Conservation (phyloP, 1,284 basidiomycete species). For the Baeospora myosura region DNA sequence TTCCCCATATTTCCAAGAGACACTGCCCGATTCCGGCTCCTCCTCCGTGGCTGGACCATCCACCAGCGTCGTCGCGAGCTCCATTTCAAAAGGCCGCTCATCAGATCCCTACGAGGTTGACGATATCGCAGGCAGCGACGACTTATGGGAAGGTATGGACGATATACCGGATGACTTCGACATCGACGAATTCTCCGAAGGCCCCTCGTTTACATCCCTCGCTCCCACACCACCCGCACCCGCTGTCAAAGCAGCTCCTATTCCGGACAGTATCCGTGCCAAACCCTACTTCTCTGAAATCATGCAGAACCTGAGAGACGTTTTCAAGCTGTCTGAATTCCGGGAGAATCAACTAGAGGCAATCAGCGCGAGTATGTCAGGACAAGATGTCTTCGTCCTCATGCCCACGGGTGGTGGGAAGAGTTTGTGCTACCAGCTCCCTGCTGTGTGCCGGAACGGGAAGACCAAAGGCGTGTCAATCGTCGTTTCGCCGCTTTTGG, state of each 20-base stretch:
- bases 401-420: constrained; percentile 99
- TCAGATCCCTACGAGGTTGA: no score
- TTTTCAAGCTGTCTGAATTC: constrained; percentile 70
- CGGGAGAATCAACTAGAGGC: constrained; percentile 84
- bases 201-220: neutral
- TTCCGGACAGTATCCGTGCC: constrained; percentile 19
- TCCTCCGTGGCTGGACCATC: neutral
- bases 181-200: constrained; percentile 1
- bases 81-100: no score
- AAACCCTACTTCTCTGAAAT: constrained; percentile 53
- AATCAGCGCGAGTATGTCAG: constrained; percentile 74
- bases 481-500: constrained; percentile 85
- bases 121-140: constrained; percentile 9
- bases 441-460: constrained; percentile 74
- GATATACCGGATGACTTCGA: constrained; percentile 16
- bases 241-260: constrained; percentile 5
- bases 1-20: constrained; percentile 16
- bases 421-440: constrained; percentile 80
- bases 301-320: constrained; percentile 48
- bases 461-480: constrained; percentile 79
- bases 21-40: neutral
- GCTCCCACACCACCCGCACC: neutral
- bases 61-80: constrained; percentile 2
- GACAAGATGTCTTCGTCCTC: constrained; percentile 86
- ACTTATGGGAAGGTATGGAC: constrained; percentile 13